Base-by-base conservation (phyloP, 2,329 filamentous ascomycete species). In the Aureobasidium vineae region DNA sequence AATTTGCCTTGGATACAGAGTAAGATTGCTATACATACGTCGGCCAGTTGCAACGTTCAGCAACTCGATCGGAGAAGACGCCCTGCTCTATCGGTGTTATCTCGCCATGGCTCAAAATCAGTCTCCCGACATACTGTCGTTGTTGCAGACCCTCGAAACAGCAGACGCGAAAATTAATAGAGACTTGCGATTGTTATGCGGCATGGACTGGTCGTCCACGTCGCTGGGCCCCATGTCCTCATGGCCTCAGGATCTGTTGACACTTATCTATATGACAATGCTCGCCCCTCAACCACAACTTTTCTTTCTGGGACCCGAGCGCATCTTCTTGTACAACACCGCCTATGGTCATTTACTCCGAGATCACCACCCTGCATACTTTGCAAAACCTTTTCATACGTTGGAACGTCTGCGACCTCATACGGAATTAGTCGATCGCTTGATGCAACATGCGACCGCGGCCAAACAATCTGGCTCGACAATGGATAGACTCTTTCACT, bases 231-330 rank as follows among this genome's bases (percentile, higher is more conserved):
- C 65, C 0, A 52, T 69, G 5, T 31, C 45, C 3, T n/a, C 49
- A 41, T 69, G 65, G 68, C 49, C 68, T 11, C 50, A 36, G 7
- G 68, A 69, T 36, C 28, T 69, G 2, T 28, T 69, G 21, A 57
- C 63, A 21, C 61, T 69, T 2, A 36, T 67, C 4, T 57, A 69
- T 38, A 5, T 69, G 47, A 56, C 65, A 2, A 31, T 69, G 21
- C 56, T 69, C 3, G 57, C 60, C 2, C 68, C 65, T 13, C 33
- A 52, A 26, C 68, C 68, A 1, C 68, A 65, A 23, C 40, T 63
- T 5, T 59, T 69, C 13, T 47, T 66, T 16, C 28, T 69, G 6
- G 68, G 65, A 10, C 7, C 19, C 2, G 61, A 69, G 3, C 45
- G 52, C 16, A 38, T 54, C 1, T 33, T 69, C 16, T 26, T 69